Percentiles rank a stretch among this genome's conserved stretches.
Evolutionary conservation across 2,329 filamentous ascomycete species (phyloP).

Genomic region (Leptographium procerum): DNA sequence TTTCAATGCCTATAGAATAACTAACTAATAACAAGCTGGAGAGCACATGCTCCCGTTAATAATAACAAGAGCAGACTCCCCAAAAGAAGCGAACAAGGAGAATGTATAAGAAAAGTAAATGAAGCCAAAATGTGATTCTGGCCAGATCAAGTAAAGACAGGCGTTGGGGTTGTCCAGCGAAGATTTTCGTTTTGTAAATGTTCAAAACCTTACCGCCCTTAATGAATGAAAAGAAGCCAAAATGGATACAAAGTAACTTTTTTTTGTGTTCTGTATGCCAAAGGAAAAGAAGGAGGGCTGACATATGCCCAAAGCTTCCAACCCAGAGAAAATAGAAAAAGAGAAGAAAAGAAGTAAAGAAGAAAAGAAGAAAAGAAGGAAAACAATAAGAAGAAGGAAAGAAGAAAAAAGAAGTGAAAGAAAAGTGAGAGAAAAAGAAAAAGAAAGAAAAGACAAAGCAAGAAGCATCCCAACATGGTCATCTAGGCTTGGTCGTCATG

Average conservation of each 20-base stretch:
- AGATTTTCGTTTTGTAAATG: not conserved
- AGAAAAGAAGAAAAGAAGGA: not conserved
- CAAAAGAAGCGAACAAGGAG: not conserved
- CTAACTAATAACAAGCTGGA: not conserved
- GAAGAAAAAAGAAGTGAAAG: constrained; percentile 6
- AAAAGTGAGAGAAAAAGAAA: constrained; percentile 2
- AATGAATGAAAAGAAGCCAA: not conserved
- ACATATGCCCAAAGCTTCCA: too few relatives aligned
- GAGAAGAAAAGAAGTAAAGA: constrained; percentile 5
- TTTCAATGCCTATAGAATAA: not conserved
- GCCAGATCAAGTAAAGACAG: not conserved
- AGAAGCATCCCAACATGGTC: constrained; percentile 8
- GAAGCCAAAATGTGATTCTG: not conserved
- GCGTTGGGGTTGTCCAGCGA: not conserved
- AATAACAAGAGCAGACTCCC: not conserved
- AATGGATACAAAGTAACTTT: not conserved
- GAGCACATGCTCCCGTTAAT: not conserved
- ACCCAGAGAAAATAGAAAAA: not conserved
- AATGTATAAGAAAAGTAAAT: not conserved
- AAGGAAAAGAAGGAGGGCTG: not conserved
- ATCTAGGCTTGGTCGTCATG: constrained; percentile 9
- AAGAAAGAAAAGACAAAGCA: not conserved
- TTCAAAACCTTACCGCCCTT: not conserved
- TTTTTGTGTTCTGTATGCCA: constrained; percentile 2
- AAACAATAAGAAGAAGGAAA: not conserved